A percentile compares a stretch with the other conserved stretches of the same genome.
These are phyloP conservation scores for Neoarthrinium moseri DNA, from an alignment of 2,329 filamentous ascomycete species.

Conservation along the genomic window DNA sequence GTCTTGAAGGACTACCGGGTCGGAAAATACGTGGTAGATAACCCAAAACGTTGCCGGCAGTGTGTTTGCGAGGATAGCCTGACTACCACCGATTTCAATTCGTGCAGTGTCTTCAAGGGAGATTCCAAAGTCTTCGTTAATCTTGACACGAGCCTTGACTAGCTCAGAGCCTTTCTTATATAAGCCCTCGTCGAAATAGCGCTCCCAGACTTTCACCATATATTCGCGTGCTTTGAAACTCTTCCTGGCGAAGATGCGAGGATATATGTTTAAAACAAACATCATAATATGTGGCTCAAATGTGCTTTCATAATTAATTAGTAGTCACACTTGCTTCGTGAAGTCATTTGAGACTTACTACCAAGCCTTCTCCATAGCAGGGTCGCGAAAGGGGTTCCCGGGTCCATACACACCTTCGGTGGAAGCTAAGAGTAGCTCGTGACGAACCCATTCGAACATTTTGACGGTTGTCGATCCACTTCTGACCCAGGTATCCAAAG, in stretches of 20 bases:
- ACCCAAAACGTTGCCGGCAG: constrained; percentile 16
- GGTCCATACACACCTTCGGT: constrained; percentile 20
- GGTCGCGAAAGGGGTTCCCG: constrained; percentile 18
- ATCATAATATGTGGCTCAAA: constrained; percentile 1
- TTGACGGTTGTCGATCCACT: constrained; percentile 9
- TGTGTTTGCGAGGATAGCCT: constrained; percentile 13
- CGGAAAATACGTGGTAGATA: constrained; percentile 15
- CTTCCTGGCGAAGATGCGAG: neutral
- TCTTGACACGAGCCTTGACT: constrained; percentile 9
- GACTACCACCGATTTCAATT: constrained; percentile 13
- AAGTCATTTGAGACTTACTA: no score
- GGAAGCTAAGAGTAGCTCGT: constrained; percentile 16
- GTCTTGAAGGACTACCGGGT: constrained; percentile 20
- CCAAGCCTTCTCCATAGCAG: constrained; percentile 16
- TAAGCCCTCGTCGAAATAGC: constrained; percentile 12
- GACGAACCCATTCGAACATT: constrained; percentile 17
- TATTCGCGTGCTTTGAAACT: neutral
- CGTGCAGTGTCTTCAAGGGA: constrained; percentile 10
- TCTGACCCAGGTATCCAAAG: constrained; percentile 8
- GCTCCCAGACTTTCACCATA: constrained; percentile 5
- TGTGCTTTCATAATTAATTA: neutral
- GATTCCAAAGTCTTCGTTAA: constrained; percentile 10
- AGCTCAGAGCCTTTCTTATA: constrained; percentile 11
- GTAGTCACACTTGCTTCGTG: no score
- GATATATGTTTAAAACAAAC: neutral